Conservation (phyloP, 257 asterid species). For the Datura wrightii region DNA sequence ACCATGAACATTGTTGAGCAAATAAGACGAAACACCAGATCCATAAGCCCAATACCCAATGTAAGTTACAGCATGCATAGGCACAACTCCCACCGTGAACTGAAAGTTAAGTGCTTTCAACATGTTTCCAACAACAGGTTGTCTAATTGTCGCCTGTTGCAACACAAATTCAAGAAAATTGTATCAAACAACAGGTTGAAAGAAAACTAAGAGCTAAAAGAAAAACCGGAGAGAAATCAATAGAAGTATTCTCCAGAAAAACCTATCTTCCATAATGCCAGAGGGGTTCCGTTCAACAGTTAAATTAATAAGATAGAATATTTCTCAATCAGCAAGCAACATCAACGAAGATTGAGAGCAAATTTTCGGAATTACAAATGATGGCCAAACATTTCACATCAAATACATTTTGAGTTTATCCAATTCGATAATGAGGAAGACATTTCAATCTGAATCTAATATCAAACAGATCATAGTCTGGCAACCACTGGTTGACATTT, state of each 20-base stretch:
- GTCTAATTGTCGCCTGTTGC: slow-evolving; percentile 85
- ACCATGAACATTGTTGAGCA: slow-evolving; percentile 82
- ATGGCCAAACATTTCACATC: not conserved
- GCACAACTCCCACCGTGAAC: slow-evolving; percentile 82
- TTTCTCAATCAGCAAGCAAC: slow-evolving; percentile 11
- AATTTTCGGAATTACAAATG: not conserved
- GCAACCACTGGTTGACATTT: not conserved
- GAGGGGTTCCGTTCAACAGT: not conserved
- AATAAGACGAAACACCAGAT: slow-evolving; percentile 64
- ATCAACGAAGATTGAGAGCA: not conserved
- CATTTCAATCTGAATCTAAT: not conserved
- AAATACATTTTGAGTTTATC: not conserved
- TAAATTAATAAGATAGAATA: not conserved
- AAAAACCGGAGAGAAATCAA: not conserved
- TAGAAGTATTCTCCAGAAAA: not conserved
- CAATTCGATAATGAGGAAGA: not conserved
- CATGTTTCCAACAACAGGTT: slow-evolving; percentile 88
- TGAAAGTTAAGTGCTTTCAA: slow-evolving; percentile 91
- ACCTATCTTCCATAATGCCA: not conserved
- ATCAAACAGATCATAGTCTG: not conserved
- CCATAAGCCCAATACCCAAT: slow-evolving; percentile 99
- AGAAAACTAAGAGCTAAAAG: not conserved
- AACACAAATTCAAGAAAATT: slow-evolving; percentile 19
- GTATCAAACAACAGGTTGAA: not conserved
- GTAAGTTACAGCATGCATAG: slow-evolving; percentile 86